Percentiles rank a stretch among this genome's conserved stretches.
phyloP scores from a whole-genome alignment of 2,329 filamentous ascomycete genomes.

The Penicillium digitatum region DNA sequence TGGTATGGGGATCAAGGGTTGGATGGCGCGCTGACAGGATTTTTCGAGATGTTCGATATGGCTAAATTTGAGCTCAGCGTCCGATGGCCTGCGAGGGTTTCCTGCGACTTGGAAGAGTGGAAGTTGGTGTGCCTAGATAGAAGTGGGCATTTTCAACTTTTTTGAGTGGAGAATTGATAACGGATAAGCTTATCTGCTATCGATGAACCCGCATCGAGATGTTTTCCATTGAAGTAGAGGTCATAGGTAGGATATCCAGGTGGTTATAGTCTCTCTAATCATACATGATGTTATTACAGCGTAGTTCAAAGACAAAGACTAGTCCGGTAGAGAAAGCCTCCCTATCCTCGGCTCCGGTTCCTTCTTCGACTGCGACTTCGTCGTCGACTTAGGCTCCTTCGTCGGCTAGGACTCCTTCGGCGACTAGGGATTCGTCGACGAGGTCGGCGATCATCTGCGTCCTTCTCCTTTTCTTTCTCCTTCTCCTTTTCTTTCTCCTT shows the following conservation, averaged over 20 bases:
- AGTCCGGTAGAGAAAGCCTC: not conserved
- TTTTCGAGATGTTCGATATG: not conserved
- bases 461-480: slow-evolving; percentile 19
- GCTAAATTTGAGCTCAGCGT: not conserved
- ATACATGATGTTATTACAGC: slow-evolving; percentile 14
- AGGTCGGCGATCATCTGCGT: slow-evolving; percentile 22
- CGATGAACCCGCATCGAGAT: not conserved
- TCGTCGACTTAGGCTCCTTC: slow-evolving; percentile 17
- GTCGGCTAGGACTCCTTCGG: slow-evolving; percentile 18
- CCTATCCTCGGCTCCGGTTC: slow-evolving; percentile 26
- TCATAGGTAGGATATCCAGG: not conserved
- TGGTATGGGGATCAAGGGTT: too few species aligned
- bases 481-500: slow-evolving; percentile 19
- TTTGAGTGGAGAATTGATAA: slow-evolving; percentile 24
- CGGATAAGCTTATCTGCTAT: slow-evolving; percentile 17
- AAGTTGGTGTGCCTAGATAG: slow-evolving; percentile 9
- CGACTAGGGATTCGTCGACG: slow-evolving; percentile 18
- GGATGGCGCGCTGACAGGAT: not conserved
- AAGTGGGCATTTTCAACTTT: slow-evolving; percentile 20
- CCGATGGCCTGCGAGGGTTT: not conserved
- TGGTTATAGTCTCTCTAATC: slow-evolving; percentile 5
- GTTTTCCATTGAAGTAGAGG: not conserved
- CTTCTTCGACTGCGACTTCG: slow-evolving; percentile 12
- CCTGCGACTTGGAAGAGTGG: not conserved
- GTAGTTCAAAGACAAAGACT: not conserved